Conservation (phyloP, 352 stramenopile genomes). For the Stephanocyclus meneghinianus region DNA sequence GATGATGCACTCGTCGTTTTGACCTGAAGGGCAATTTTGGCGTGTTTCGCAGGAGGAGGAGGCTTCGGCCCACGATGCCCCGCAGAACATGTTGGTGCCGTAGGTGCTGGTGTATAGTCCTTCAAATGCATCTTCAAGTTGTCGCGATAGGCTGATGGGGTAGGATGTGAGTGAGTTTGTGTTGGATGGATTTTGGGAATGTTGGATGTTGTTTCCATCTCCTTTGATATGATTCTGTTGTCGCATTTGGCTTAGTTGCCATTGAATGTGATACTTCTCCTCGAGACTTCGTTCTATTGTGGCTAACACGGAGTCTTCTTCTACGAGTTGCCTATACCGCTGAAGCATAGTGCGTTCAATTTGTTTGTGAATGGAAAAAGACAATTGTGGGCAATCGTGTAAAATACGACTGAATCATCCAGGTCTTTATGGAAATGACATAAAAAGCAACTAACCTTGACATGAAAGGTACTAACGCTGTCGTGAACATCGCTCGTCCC, state of each 20-base stretch:
- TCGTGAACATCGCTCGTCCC: neutral
- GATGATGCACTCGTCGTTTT: slow-evolving; percentile 53
- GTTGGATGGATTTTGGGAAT: neutral
- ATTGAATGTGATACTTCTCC: slow-evolving; percentile 42
- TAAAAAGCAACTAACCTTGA: slow-evolving; percentile 4
- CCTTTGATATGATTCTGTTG: neutral
- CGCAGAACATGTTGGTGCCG: slow-evolving; percentile 61
- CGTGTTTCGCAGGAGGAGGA: slow-evolving; percentile 42
- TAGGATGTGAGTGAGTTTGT: neutral
- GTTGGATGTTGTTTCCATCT: neutral
- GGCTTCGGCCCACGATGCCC: slow-evolving; percentile 50
- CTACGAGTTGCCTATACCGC: slow-evolving; percentile 8
- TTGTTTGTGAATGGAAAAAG: neutral
- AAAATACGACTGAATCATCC: neutral
- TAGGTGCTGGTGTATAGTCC: slow-evolving; percentile 47
- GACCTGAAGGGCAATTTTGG: slow-evolving; percentile 58
- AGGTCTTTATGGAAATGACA: neutral
- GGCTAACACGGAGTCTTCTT: slow-evolving; percentile 5
- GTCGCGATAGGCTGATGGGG: neutral
- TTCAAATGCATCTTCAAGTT: slow-evolving; percentile 45
- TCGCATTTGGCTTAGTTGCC: slow-evolving; percentile 31
- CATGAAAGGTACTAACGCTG: slow-evolving; percentile 8
- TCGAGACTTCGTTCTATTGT: slow-evolving; percentile 35
- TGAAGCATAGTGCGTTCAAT: neutral
- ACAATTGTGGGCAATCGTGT: neutral